Evolutionary conservation across 2,329 filamentous ascomycete genomes (phyloP), one percentile per base, ranked within the genome.

Genomic region (Aspergillus calidoustus): DNA sequence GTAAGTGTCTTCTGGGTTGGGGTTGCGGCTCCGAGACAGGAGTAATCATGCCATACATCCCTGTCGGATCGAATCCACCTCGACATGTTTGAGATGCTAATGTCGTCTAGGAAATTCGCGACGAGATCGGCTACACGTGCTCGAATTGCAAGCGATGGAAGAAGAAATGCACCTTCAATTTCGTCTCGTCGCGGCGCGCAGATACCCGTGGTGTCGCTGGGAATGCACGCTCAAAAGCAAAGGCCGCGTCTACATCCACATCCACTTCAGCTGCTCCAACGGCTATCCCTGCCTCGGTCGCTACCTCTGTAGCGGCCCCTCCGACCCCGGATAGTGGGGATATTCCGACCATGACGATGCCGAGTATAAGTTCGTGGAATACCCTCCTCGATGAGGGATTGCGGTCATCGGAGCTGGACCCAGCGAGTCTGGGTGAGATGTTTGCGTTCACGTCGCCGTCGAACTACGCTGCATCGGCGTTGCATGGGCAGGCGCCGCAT

Each of bases 101-200:
- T 15, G 7, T 30, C 13, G 6, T 11, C 25, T 11, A 46, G 17
- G 17, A 44, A 11, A 47, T 46, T 7, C 38, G 49, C 25, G 15
- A 25, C 4, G 25, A 41, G n/a, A 28, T 17, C 17, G 47, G 22
- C 19, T 57, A 28, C 23, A 30, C n/a, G 7, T 58, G 56, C 28
- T 47, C 56, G 4, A 58, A 58, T 28, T 58, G 56, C 56, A 52
- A 25, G 5, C 48, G 56, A n/a, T 58, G 56, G 56, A 58, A 58
- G 25, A 58, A 58, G 19, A 28, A 47, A 23, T 58, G 56, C 49
- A 58, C 56, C 1, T 58, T 58, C 15, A 47, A 30, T 13, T 58
- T 34, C 34, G 22, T 44, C 30, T 34, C 48, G 7, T 31, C 41
- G 11, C 43, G 44, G 25, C 38, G 23, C 4, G 8, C 54, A 28